These are phyloP conservation scores for Pyricularia sp. DNA, from an alignment of 2,329 filamentous ascomycete species.

Conservation along the genomic window DNA sequence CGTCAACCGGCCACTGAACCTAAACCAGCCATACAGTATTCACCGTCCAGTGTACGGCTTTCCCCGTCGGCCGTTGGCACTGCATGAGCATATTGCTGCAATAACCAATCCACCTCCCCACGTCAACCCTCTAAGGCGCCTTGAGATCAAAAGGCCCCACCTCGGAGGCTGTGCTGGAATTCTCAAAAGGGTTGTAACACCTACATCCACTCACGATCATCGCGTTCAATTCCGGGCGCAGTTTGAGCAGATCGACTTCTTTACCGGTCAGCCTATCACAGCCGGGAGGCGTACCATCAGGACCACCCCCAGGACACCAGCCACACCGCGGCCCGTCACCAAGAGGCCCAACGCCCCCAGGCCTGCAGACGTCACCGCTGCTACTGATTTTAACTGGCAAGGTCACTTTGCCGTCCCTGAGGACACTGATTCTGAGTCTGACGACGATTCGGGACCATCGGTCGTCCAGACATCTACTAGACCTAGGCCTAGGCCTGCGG, in stretches of 20 bases:
- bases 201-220: background rate
- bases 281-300: background rate
- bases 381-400: background rate
- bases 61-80: background rate
- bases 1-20: background rate
- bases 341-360: background rate
- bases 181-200: background rate
- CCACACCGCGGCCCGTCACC: background rate
- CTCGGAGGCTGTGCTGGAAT: background rate
- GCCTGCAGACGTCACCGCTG: background rate
- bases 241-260: background rate
- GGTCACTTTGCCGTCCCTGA: conserved; percentile 2
- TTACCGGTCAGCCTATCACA: background rate
- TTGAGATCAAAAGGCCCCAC: background rate
- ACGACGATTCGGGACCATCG: background rate
- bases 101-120: background rate
- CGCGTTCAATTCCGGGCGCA: background rate
- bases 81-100: background rate
- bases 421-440: background rate
- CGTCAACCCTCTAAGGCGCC: background rate
- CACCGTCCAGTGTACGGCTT: background rate
- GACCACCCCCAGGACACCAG: background rate
- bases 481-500: background rate
- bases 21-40: background rate
- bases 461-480: background rate